Percentiles rank a stretch among this genome's conserved stretches.
Evolutionary conservation across 1,284 basidiomycete genomes (phyloP).

Genomic region (Anthracocystis walkeri): DNA sequence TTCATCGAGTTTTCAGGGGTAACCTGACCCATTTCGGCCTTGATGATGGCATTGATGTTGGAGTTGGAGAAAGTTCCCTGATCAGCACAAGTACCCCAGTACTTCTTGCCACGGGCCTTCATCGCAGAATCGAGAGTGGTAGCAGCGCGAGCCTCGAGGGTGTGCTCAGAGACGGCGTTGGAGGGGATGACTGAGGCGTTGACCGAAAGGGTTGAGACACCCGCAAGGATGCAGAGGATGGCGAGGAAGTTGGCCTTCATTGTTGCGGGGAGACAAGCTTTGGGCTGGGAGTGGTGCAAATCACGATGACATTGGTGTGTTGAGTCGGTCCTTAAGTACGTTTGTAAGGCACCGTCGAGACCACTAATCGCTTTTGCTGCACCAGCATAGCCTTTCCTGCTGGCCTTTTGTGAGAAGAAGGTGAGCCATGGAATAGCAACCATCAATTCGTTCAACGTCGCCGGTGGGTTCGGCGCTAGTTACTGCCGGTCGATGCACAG

Average conservation of each 20-base stretch:
- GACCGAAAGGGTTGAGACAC: slow-evolving; percentile 2
- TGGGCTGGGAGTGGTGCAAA: no score
- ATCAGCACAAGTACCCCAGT: slow-evolving; percentile 22
- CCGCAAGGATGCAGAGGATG: slow-evolving; percentile 15
- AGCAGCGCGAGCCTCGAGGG: slow-evolving; percentile 6
- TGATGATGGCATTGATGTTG: slow-evolving; percentile 14
- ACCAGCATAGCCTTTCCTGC: no score
- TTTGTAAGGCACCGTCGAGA: no score
- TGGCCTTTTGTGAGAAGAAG: no score
- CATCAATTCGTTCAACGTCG: no score
- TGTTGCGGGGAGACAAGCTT: no score
- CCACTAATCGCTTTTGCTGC: no score
- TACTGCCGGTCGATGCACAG: no score
- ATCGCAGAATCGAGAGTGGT: slow-evolving; percentile 22
- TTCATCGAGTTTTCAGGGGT: slow-evolving; percentile 37
- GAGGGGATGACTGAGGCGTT: slow-evolving; percentile 21
- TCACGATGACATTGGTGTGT: no score
- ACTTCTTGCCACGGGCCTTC: slow-evolving; percentile 2
- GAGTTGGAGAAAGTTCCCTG: slow-evolving; percentile 6
- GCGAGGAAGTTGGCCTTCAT: slow-evolving; percentile 36
- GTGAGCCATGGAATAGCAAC: no score
- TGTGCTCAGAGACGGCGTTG: not conserved
- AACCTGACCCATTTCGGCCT: slow-evolving; percentile 14
- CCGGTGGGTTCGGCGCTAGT: no score
- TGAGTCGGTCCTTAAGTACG: no score